Conservation (phyloP, 2,329 filamentous ascomycete species). For the Grosmannia huntii region DNA sequence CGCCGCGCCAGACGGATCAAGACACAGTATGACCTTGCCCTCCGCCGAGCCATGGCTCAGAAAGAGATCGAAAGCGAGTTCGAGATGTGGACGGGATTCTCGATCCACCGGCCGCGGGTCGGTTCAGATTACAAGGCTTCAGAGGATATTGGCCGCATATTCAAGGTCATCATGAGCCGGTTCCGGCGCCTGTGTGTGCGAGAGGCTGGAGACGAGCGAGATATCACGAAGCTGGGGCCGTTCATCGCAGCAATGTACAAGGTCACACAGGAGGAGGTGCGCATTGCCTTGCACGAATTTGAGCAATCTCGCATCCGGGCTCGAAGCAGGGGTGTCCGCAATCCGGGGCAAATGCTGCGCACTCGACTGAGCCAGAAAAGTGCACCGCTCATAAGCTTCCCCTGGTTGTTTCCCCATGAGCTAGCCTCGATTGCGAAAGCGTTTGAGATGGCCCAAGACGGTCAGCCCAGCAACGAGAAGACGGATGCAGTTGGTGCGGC, state of each 20-base stretch:
- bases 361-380: slow-evolving; percentile 28
- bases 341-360: slow-evolving; percentile 16
- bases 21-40: slow-evolving; percentile 58
- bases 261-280: slow-evolving; percentile 61
- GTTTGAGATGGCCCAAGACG: background rate
- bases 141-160: slow-evolving; percentile 65
- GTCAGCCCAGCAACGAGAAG: background rate
- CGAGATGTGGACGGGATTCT: slow-evolving; percentile 81
- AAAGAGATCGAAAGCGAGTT: slow-evolving; percentile 78
- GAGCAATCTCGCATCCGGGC: background rate
- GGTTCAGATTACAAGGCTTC: slow-evolving; percentile 74
- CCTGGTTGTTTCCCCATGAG: slow-evolving; percentile 73
- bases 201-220: slow-evolving; percentile 43
- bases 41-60: slow-evolving; percentile 74
- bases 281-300: slow-evolving; percentile 41
- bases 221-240: slow-evolving; percentile 47
- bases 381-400: slow-evolving; percentile 83
- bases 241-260: slow-evolving; percentile 83
- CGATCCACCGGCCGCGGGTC: slow-evolving; percentile 59
- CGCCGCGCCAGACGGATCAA: slow-evolving; percentile 56
- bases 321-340: background rate
- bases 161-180: slow-evolving; percentile 50
- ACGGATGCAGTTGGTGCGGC: no score
- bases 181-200: slow-evolving; percentile 56
- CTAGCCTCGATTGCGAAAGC: slow-evolving; percentile 53